Base-by-base conservation (phyloP, 169 alveolate species). In the Fabrea salina region DNA sequence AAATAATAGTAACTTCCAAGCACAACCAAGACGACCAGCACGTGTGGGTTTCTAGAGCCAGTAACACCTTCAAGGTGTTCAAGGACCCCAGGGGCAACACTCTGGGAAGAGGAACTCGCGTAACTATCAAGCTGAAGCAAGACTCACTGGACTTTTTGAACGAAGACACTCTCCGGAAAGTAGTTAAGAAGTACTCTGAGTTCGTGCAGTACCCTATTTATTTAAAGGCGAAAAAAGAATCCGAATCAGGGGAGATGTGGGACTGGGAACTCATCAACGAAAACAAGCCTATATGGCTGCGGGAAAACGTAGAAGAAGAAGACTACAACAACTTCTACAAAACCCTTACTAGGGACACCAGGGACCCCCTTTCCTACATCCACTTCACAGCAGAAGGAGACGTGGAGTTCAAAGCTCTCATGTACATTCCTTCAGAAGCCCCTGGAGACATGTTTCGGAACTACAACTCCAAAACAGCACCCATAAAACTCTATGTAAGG, bases 361-460 rank as follows among this genome's bases (percentile, higher is more conserved):
- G 94, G 79, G 98, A 95, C 68, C 99, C 99, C 2, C 87, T 99
- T 41, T 93, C 98, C 50, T 95, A 97, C 92, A 95, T 97, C 4
- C 99, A 99, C 87, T 98, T 98, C 91, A 92, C 96, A 44, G 99
- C 99, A n/a, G 99, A 99, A 89, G 99, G 99, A 32, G 99, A 99
- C 85, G 96, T 98, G 16, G 99, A 97, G 59, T 99, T 98, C 96
- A 97, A 97, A 86, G 94, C 99, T 50, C 91, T 98, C 16, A 91
- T 98, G 64, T 98, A 88, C 93, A 91, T 97, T 41, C 99, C 99
- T 2, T 90, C 94, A 47, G 89, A 93, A 81, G 96, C 98, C 33
- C 97, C 98, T 19, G 86, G 92, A 51, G 98, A 96, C 86, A 83
- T 96, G 86, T 97, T 94, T 86, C 97, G 96, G 84, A 95, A 96